Conservation (phyloP, 78 protist species). For the Blattamonas nauphoetae region DNA sequence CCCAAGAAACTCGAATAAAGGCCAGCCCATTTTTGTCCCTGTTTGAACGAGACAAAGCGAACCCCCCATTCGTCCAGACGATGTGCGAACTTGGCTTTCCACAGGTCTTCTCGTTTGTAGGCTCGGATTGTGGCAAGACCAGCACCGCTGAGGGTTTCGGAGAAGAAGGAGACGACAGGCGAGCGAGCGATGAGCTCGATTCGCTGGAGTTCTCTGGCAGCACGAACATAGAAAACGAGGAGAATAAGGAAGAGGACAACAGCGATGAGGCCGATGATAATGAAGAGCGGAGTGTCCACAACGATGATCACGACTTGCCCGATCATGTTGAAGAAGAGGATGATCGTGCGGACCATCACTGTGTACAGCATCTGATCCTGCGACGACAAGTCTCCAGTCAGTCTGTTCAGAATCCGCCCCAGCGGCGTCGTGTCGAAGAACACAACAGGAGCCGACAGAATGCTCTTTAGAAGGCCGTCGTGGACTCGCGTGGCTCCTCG, state of each 20-base stretch:
- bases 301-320: neutral
- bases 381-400: neutral
- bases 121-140: conserved; percentile 17
- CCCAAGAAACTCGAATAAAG: neutral
- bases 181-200: too few relatives aligned
- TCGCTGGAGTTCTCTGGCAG: neutral
- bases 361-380: neutral
- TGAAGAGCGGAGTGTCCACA: neutral
- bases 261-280: neutral
- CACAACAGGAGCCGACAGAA: neutral
- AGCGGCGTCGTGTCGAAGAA: neutral
- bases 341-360: neutral
- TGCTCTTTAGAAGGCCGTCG: neutral
- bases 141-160: neutral
- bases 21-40: neutral
- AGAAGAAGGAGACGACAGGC: neutral
- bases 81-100: neutral
- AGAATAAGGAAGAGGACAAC: neutral
- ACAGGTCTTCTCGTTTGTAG: neutral
- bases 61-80: neutral
- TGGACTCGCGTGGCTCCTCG: neutral
- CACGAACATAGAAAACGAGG: neutral
- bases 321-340: neutral
- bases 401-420: conserved; percentile 22
- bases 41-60: neutral